phyloP scores from a whole-genome alignment of 2,329 filamentous ascomycete genomes.

The Alternaria ethzedia region DNA sequence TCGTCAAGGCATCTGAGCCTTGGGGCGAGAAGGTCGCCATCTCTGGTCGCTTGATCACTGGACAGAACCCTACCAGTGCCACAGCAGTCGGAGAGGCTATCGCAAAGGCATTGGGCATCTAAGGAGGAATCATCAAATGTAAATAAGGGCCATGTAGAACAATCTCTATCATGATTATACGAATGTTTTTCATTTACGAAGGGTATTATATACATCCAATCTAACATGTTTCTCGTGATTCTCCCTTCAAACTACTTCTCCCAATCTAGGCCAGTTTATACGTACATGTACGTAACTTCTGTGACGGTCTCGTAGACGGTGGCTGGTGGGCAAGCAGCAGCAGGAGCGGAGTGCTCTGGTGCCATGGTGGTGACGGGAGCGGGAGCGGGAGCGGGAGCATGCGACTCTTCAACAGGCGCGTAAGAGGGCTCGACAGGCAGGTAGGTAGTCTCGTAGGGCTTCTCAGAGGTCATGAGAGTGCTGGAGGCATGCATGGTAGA shows the following conservation, averaged over 20 bases:
- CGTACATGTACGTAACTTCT: background rate
- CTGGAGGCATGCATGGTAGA: conserved; percentile 1
- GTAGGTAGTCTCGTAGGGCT: conserved; percentile 6
- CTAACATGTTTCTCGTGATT: background rate
- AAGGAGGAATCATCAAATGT: background rate
- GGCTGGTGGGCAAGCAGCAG: conserved; percentile 2
- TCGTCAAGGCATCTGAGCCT: conserved; percentile 62
- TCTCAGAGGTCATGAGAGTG: background rate
- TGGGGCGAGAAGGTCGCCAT: conserved; percentile 54
- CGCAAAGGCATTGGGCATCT: conserved; percentile 44
- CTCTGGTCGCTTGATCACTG: conserved; percentile 53
- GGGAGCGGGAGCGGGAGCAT: background rate
- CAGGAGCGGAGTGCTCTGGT: background rate
- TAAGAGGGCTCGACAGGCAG: background rate
- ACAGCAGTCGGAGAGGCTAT: conserved; percentile 53
- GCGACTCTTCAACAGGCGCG: background rate
- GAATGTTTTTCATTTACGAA: background rate
- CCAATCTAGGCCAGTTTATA: background rate
- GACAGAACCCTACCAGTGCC: conserved; percentile 57
- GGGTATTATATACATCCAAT: background rate
- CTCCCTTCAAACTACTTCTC: background rate
- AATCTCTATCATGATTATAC: background rate
- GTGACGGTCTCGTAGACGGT: conserved; percentile 6
- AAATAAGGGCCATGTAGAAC: background rate
- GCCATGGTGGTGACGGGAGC: conserved; percentile 1